Base-by-base conservation (phyloP, 306 rosid species). In the Ceratonia siliqua region DNA sequence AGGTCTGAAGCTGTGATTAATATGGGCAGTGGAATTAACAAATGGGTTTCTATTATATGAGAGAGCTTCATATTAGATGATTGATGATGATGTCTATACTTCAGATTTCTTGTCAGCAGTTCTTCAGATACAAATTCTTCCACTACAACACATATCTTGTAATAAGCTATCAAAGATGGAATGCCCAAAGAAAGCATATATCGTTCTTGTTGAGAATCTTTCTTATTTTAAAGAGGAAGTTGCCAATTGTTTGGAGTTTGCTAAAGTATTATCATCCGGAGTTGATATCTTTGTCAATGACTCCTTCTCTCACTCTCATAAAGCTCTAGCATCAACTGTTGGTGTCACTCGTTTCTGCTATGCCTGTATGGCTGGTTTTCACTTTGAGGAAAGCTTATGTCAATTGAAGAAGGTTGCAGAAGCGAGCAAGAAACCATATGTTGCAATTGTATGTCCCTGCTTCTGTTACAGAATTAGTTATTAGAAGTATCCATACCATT, bases 211-310 rank as follows among this genome's bases (percentile, higher is more conserved):
- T 20, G 88, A 90, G 81, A 91, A 88, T 86, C 90, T 94, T 75
- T 82, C 90, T 49, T 80, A 81, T 71, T 68, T 84, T 68, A 92
- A 86, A 83, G 90, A 85, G 82, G 99, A 92, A 83, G 89, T 83
- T 83, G 86, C 97, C 50, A 94, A 90, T 57, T 84, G 95, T 85
- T 70, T 79, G 73, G 76, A 88, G 56, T 92, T 90, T 87, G 67
- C 97, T 32, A 73, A 74, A 82, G 77, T 45, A 41, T 77, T 94
- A 68, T 83, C 96, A 2, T 86, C 81, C 1, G 92, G 88, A 69
- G 87, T 91, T 61, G 97, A 94, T 83, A 83, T 94, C 46, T 94
- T 91, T 75, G 95, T 94, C 58, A 88, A 94, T 25, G 98, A 94
- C 67, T 88, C 90, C 55, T 88, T 91, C 77, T 94, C 93, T 39